phyloP scores from a whole-genome alignment of 1,139 yeast genomes.

The Candida mesenterica region DNA sequence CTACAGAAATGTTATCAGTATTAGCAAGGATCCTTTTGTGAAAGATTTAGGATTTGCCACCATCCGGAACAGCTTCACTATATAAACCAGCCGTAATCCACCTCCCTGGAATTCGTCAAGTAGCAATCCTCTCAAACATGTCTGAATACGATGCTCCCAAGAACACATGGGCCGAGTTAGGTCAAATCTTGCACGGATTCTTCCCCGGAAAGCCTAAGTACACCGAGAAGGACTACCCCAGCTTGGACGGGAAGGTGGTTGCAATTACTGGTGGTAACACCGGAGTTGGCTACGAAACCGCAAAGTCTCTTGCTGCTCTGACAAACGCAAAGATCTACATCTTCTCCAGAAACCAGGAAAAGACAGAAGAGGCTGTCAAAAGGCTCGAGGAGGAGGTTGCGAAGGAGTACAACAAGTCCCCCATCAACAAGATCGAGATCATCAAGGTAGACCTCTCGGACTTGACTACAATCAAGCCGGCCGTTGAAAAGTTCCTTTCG shows the following conservation, averaged over 20 bases:
- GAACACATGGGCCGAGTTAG: slow-evolving; percentile 1
- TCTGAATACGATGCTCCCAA: slow-evolving; percentile 1
- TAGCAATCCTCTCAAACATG: too few relatives aligned
- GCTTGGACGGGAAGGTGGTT: slow-evolving; percentile 20
- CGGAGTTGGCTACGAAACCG: slow-evolving; percentile 19
- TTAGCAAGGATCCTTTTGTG: too few relatives aligned
- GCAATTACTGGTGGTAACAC: slow-evolving; percentile 24
- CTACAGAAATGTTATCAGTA: too few relatives aligned
- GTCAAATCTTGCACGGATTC: slow-evolving; percentile 2
- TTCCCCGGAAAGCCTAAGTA: slow-evolving; percentile 7
- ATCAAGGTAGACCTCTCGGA: slow-evolving; percentile 42
- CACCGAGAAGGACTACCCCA: slow-evolving; percentile 10
- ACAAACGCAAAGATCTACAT: slow-evolving; percentile 17
- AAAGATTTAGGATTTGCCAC: too few relatives aligned
- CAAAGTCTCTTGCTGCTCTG: slow-evolving; percentile 10
- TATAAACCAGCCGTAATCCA: too few relatives aligned
- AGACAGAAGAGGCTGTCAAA: slow-evolving; percentile 16
- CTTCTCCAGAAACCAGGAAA: slow-evolving; percentile 17
- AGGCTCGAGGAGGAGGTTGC: slow-evolving; percentile 10
- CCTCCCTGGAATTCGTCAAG: too few relatives aligned
- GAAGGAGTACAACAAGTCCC: slow-evolving; percentile 7
- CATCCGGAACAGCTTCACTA: too few relatives aligned
- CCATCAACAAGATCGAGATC: slow-evolving; percentile 8
- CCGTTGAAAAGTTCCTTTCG: slow-evolving; percentile 29
- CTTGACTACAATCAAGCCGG: slow-evolving; percentile 41